These are phyloP conservation scores for Penicillium glabrum DNA, from an alignment of 2,329 filamentous ascomycete genomes.

Conservation along the genomic window DNA sequence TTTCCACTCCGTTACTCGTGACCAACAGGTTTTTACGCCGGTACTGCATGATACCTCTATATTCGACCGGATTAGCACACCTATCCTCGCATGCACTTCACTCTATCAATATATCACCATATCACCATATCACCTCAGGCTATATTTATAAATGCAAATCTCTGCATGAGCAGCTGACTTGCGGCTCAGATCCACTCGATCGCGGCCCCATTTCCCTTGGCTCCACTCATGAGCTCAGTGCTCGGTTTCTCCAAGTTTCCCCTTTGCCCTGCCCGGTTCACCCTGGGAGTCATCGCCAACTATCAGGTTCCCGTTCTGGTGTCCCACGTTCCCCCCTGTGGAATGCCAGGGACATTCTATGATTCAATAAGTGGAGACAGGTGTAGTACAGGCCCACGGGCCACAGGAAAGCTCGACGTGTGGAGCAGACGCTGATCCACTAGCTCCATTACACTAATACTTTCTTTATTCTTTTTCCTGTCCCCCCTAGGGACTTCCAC, in stretches of 20 bases:
- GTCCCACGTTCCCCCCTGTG: not conserved
- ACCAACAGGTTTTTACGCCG: constrained; percentile 25
- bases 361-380: not conserved
- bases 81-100: no score
- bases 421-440: not conserved
- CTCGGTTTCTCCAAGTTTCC: not conserved
- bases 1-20: constrained; percentile 29
- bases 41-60: no score
- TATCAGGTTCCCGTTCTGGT: not conserved
- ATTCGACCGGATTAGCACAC: no score
- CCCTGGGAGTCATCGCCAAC: not conserved
- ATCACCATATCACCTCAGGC: no score
- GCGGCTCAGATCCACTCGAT: constrained; percentile 17
- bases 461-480: not conserved
- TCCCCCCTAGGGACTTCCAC: not conserved
- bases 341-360: not conserved
- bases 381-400: not conserved
- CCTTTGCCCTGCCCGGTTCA: not conserved
- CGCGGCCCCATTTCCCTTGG: constrained; percentile 15
- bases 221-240: not conserved
- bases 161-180: constrained; percentile 20
- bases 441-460: not conserved
- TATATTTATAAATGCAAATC: not conserved
- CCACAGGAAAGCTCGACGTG: not conserved
- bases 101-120: no score